These are phyloP conservation scores for Globisporangium barbulae DNA, from an alignment of 352 stramenopile genomes.

Conservation along the genomic window DNA sequence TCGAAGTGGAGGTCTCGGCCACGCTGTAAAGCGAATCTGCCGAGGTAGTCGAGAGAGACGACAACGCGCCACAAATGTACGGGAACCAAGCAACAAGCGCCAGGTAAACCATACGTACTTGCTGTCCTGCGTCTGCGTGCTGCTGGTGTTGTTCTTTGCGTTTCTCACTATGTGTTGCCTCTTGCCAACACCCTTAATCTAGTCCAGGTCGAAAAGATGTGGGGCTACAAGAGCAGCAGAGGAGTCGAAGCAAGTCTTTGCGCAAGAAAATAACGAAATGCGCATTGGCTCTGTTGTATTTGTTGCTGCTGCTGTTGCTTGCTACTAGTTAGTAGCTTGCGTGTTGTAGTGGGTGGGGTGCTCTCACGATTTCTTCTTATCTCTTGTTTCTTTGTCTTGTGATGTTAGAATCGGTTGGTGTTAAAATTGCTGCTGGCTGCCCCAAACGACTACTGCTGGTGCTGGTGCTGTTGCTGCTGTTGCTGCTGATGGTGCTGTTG, in stretches of 20 bases:
- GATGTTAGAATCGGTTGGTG: slow-evolving; percentile 14
- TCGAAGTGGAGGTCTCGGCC: slow-evolving; percentile 61
- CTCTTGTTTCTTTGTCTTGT: not conserved
- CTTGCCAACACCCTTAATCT: too few species aligned
- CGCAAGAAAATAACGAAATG: not conserved
- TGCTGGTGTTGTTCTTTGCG: too few species aligned
- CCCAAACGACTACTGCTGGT: slow-evolving; percentile 11
- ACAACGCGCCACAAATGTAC: not conserved
- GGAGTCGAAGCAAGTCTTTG: too few species aligned
- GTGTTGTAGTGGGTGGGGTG: not conserved
- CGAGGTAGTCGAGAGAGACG: not conserved
- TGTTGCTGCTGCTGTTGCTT: not conserved
- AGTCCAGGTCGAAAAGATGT: too few species aligned
- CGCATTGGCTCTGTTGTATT: not conserved
- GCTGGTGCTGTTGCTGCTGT: slow-evolving; percentile 26
- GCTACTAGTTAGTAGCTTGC: not conserved
- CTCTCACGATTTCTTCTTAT: slow-evolving; percentile 1
- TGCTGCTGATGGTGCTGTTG: slow-evolving; percentile 16
- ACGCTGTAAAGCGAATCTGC: slow-evolving; percentile 25
- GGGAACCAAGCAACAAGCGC: not conserved
- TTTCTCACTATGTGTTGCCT: too few species aligned
- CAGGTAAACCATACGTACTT: too few species aligned
- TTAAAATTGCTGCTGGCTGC: slow-evolving; percentile 6
- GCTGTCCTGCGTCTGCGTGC: too few species aligned
- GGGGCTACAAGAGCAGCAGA: too few species aligned